phyloP scores from a whole-genome alignment of 768 basidiomycete species.

The Hysterangium stoloniferum region DNA sequence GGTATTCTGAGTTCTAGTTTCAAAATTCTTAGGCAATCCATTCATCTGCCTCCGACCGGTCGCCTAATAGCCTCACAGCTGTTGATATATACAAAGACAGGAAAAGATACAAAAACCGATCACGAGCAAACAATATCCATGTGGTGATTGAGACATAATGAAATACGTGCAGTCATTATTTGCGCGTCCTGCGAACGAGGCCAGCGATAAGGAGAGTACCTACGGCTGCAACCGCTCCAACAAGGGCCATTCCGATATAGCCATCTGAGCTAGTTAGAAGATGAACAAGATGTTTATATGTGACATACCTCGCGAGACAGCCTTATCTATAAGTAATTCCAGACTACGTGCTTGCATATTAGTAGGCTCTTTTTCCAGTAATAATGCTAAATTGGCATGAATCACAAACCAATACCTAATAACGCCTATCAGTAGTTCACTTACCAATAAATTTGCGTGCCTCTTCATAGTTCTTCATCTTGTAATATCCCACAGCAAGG shows the following conservation, averaged over 20 bases:
- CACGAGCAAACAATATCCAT: neutral
- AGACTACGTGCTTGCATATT: constrained; percentile 92
- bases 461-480: constrained; percentile 91
- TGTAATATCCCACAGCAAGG: constrained; percentile 92
- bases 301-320: constrained; percentile 66
- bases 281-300: neutral
- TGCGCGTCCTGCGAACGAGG: constrained; percentile 80
- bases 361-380: constrained; percentile 86
- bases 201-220: constrained; percentile 68
- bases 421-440: constrained; percentile 21
- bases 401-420: neutral
- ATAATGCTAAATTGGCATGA: constrained; percentile 44
- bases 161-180: constrained; percentile 14
- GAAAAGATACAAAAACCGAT: neutral
- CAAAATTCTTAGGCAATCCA: too few relatives aligned
- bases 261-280: constrained; percentile 52
- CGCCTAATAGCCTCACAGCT: too few relatives aligned
- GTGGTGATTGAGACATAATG: neutral
- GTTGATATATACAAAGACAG: neutral
- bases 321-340: constrained; percentile 75
- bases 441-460: constrained; percentile 88
- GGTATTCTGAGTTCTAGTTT: too few relatives aligned
- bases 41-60: too few relatives aligned
- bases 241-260: constrained; percentile 97
- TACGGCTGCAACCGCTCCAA: constrained; percentile 82